Evolutionary conservation across 495 filamentous ascomycete genomes (phyloP).

Genomic region (Hypoxylon subgilvum): DNA sequence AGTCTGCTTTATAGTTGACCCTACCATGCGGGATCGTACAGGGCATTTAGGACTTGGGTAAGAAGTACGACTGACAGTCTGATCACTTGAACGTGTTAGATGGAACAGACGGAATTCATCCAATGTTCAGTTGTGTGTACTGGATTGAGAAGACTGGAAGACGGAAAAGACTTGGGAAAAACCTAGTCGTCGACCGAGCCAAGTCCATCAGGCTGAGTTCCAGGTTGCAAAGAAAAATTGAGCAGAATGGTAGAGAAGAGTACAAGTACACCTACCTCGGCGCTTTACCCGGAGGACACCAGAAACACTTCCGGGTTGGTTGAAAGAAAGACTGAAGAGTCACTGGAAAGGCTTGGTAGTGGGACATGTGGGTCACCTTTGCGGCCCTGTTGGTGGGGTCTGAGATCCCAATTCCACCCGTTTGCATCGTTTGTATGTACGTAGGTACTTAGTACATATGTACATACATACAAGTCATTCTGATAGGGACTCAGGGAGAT

Average conservation of each 20-base stretch:
- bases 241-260: too few species aligned
- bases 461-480: too few species aligned
- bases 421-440: slow-evolving; percentile 12
- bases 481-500: too few species aligned
- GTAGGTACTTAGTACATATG: too few species aligned
- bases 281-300: slow-evolving; percentile 33
- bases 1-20: not conserved
- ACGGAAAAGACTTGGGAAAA: too few species aligned
- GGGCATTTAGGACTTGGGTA: not conserved
- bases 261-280: slow-evolving; percentile 14
- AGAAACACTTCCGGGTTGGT: slow-evolving; percentile 24
- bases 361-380: slow-evolving; percentile 17
- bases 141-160: too few species aligned
- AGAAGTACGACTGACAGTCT: not conserved
- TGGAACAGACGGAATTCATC: too few species aligned
- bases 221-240: too few species aligned
- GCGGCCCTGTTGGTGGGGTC: slow-evolving; percentile 17
- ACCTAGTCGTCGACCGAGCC: not conserved
- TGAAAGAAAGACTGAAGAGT: slow-evolving; percentile 19
- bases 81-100: too few species aligned
- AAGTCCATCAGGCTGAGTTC: slow-evolving; percentile 2
- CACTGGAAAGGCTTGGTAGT: slow-evolving; percentile 10
- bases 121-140: too few species aligned
- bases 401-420: slow-evolving; percentile 10
- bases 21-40: not conserved